Evolutionary conservation across 208 protist genomes (phyloP).

Genomic region (Herpetomonas samuelpessoai): DNA sequence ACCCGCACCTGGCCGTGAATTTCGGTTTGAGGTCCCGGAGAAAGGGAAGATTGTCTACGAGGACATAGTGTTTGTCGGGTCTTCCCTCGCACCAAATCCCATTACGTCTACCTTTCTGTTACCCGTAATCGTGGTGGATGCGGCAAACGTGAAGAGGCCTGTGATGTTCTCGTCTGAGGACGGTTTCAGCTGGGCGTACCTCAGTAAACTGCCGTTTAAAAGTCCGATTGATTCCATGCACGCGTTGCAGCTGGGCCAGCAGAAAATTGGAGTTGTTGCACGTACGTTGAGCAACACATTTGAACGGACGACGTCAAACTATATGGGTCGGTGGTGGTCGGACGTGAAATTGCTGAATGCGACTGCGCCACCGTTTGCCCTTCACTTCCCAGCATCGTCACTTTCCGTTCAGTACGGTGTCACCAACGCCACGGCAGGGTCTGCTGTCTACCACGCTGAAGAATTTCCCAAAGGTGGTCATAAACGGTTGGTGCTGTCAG

Average conservation of each 20-base stretch:
- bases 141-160: not conserved
- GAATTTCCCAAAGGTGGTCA: not conserved
- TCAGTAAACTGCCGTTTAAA: not conserved
- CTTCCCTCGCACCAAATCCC: not conserved
- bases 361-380: slow-evolving; percentile 23
- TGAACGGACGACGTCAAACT: slow-evolving; percentile 28
- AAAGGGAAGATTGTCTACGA: not conserved
- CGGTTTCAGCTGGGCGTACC: slow-evolving; percentile 7
- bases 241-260: slow-evolving; percentile 8
- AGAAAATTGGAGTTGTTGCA: slow-evolving; percentile 16
- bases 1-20: not conserved
- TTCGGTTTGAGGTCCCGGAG: not conserved
- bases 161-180: slow-evolving; percentile 10
- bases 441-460: not conserved
- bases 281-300: slow-evolving; percentile 11
- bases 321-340: slow-evolving; percentile 44
- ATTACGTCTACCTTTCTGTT: not conserved
- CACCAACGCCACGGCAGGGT: not conserved
- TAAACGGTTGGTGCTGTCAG: not conserved
- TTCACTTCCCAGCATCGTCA: slow-evolving; percentile 21
- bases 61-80: not conserved
- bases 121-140: not conserved
- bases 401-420: slow-evolving; percentile 26
- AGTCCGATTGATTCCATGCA: not conserved
- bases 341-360: slow-evolving; percentile 27